Base-by-base conservation (phyloP, 2,329 filamentous ascomycete genomes). In the Trichophyton simii region DNA sequence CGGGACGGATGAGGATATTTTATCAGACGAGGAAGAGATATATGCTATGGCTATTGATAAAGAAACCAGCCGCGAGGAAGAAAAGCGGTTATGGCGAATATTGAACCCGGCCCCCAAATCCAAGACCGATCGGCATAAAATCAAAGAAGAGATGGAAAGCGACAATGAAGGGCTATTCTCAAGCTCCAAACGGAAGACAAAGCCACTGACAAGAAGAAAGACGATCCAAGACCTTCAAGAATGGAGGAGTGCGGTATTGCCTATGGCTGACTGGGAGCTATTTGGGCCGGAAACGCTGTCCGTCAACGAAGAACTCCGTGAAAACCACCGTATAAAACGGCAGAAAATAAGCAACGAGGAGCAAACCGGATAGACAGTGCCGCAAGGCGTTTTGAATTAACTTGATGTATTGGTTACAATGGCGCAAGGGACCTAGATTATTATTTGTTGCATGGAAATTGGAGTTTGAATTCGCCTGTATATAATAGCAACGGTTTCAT, bases 191-290 rank as follows among this genome's bases (percentile, higher is more conserved):
- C 11, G 4, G 2, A 25, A 15, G 13, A 60, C 63, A 34, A 68
- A 65, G 59, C 68, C 70, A 60, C 60, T 61, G 20, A 65, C 65
- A 41, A 68, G 71, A 63, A 73, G 70, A 66, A 74, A 71, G 67
- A 65, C 65, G 60, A 66, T 65, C 60, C 65, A 73, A 54, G 73
- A 78, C 9, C 60, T 74, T 8, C 66, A 72, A n/a, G 71, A 78
- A 58, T 83, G 82, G 82, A 75, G 78, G 58, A 72, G 73, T 28
- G 72, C 70, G 58, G 71, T 74, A 0, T 67, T 78, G 1, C 81
- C 79, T 59, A 75, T 72, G 54, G 72, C 76, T 18, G 73, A 78
- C 36, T 83, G 82, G 81, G 80, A 83, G 66, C 70, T 71, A n/a
- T 72, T 72, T 61, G 71, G 71, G 64, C 67, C 41, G 8, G 68